Percentiles rank a stretch among this genome's conserved stretches.
Evolutionary conservation across 2,329 filamentous ascomycete genomes (phyloP).

Genomic region (Verticillium tricorpus): DNA sequence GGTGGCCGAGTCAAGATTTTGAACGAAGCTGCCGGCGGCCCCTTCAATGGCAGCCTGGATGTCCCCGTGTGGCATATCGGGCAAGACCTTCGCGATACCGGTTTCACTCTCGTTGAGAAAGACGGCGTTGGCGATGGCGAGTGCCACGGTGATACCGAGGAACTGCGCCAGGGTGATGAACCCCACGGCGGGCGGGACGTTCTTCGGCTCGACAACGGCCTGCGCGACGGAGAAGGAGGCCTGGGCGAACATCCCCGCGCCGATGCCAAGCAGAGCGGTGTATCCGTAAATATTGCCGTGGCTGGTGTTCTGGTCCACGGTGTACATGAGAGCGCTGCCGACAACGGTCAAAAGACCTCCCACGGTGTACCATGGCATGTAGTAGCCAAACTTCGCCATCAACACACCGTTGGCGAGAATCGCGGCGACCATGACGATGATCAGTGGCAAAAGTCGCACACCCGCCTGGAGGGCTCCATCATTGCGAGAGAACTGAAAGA

Average conservation of each 20-base stretch:
- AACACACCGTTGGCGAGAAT: conserved; percentile 28
- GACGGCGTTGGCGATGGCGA: conserved; percentile 6
- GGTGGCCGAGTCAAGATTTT: conserved; percentile 9
- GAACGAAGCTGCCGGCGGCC: conserved; percentile 8
- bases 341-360: conserved; percentile 26
- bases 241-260: conserved; percentile 29
- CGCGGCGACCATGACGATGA: conserved; percentile 26
- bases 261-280: conserved; percentile 32
- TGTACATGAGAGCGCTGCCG: conserved; percentile 26
- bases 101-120: conserved; percentile 10
- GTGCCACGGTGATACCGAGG: conserved; percentile 8
- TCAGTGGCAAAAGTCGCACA: conserved; percentile 35
- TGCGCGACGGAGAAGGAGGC: conserved; percentile 28
- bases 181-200: conserved; percentile 26
- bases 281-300: conserved; percentile 26
- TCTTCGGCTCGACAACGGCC: conserved; percentile 20
- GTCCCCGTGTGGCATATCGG: neutral
- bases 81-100: neutral
- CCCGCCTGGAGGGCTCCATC: conserved; percentile 34
- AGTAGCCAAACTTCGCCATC: conserved; percentile 29
- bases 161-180: conserved; percentile 22
- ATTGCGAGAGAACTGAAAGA: conserved; percentile 41
- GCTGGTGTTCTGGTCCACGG: conserved; percentile 7
- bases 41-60: conserved; percentile 15
- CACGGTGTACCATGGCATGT: conserved; percentile 32